phyloP scores from a whole-genome alignment of 768 basidiomycete species.

The Udeniomyces megalosporus region DNA sequence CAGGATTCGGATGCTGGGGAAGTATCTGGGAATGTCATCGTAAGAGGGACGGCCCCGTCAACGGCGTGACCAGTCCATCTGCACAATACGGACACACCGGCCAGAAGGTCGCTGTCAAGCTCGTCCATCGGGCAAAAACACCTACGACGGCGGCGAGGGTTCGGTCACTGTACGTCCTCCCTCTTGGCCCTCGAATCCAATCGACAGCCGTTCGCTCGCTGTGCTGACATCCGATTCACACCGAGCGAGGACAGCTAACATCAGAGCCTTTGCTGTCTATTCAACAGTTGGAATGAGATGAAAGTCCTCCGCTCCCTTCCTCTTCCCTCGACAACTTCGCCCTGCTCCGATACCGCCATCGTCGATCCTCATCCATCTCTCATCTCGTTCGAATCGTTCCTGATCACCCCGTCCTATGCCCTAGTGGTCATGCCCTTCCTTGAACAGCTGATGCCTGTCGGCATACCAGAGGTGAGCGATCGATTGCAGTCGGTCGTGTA shows the following conservation, averaged over 20 bases:
- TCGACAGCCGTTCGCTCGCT: no score
- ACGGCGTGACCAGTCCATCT: no score
- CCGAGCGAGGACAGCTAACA: no score
- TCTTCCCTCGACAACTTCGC: no score
- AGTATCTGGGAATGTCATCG: slow-evolving; percentile 10
- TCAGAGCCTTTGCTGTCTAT: no score
- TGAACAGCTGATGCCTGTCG: slow-evolving; percentile 71
- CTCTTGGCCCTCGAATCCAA: no score
- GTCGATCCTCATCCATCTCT: slow-evolving; percentile 87
- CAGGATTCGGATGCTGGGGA: not conserved
- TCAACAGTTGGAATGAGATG: slow-evolving; percentile 99
- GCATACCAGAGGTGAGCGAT: slow-evolving; percentile 46
- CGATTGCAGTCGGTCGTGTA: no score
- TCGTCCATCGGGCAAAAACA: slow-evolving; percentile 70
- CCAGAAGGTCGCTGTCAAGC: slow-evolving; percentile 59
- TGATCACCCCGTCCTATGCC: slow-evolving; percentile 78
- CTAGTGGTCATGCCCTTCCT: slow-evolving; percentile 62
- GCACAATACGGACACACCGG: no score
- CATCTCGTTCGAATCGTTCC: slow-evolving; percentile 83
- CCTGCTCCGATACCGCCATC: no score
- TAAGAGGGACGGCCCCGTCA: not conserved
- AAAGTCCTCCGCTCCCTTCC: slow-evolving; percentile 32
- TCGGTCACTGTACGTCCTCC: slow-evolving; percentile 67
- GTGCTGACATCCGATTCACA: no score
- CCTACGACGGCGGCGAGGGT: slow-evolving; percentile 77